Conservation (phyloP, 2,329 filamentous ascomycete species). For the Hortaea werneckii region DNA sequence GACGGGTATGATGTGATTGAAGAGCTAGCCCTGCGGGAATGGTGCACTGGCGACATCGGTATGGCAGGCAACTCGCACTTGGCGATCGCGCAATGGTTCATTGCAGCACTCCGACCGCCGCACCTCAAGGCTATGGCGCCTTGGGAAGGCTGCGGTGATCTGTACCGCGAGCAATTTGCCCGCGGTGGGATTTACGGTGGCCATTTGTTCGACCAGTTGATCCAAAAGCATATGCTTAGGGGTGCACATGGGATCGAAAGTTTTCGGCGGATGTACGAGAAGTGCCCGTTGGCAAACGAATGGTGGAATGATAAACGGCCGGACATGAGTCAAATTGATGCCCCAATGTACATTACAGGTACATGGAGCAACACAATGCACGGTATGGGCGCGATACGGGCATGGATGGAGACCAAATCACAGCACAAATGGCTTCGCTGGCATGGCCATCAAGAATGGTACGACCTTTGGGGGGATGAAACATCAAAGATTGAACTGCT, state of each 20-base stretch:
- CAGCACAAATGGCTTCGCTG: conserved; percentile 24
- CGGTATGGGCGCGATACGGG: conserved; percentile 17
- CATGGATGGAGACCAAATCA: conserved; percentile 14
- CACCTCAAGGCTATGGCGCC: conserved; percentile 35
- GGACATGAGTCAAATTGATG: conserved; percentile 16
- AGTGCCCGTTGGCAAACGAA: conserved; percentile 7
- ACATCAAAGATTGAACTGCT: conserved; percentile 28
- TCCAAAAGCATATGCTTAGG: conserved; percentile 13
- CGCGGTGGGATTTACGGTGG: conserved; percentile 34
- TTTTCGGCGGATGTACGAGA: conserved; percentile 4
- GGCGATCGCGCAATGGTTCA: conserved; percentile 32
- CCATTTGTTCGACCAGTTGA: conserved; percentile 26
- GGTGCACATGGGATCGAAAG: conserved; percentile 13
- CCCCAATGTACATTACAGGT: conserved; percentile 16
- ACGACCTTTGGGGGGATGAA: conserved; percentile 31
- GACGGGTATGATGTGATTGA: conserved; percentile 40
- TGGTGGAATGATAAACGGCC: conserved; percentile 19
- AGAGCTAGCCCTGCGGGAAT: conserved; percentile 30
- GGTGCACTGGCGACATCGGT: conserved; percentile 37
- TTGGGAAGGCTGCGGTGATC: conserved; percentile 39
- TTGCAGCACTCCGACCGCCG: conserved; percentile 34
- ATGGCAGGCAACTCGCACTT: conserved; percentile 37
- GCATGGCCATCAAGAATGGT: conserved; percentile 36
- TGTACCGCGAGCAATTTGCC: conserved; percentile 39
- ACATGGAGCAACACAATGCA: conserved; percentile 14